Percentiles rank a stretch among this genome's conserved stretches.
Conservation (phyloP, 2,329 filamentous ascomycete genomes). For the Neopestalotiopsis sp. region DNA sequence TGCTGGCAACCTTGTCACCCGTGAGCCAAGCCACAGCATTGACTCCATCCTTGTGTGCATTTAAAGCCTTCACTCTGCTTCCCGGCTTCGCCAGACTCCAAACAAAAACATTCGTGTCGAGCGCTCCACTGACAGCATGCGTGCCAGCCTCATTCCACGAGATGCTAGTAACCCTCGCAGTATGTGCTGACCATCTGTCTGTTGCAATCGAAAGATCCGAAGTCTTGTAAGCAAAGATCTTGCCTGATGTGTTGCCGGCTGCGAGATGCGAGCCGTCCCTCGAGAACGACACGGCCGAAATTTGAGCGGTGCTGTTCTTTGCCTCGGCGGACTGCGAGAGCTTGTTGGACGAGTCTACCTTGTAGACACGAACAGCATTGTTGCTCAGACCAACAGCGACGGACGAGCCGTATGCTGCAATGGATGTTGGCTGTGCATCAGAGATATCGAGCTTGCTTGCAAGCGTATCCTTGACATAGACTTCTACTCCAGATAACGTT, state of each 20-base stretch:
- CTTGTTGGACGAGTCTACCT: slow-evolving; percentile 59
- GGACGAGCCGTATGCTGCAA: slow-evolving; percentile 69
- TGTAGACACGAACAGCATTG: slow-evolving; percentile 78
- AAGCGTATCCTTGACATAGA: slow-evolving; percentile 63
- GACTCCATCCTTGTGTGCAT: slow-evolving; percentile 96
- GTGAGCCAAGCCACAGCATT: slow-evolving; percentile 84
- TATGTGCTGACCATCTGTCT: slow-evolving; percentile 71
- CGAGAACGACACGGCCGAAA: slow-evolving; percentile 86
- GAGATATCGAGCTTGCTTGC: slow-evolving; percentile 63
- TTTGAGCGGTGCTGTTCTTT: slow-evolving; percentile 70
- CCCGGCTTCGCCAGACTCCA: slow-evolving; percentile 89
- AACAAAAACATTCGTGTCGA: slow-evolving; percentile 91
- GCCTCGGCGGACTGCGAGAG: slow-evolving; percentile 62
- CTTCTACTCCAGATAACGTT: slow-evolving; percentile 60
- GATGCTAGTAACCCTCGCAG: slow-evolving; percentile 60
- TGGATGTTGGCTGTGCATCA: slow-evolving; percentile 67
- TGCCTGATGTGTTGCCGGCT: slow-evolving; percentile 81
- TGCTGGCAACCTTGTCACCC: slow-evolving; percentile 72
- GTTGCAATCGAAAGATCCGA: slow-evolving; percentile 69
- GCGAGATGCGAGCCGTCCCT: slow-evolving; percentile 77
- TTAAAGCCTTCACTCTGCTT: slow-evolving; percentile 80
- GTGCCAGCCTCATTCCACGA: slow-evolving; percentile 80
- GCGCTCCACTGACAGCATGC: slow-evolving; percentile 80
- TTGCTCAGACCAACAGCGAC: slow-evolving; percentile 80
- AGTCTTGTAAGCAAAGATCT: slow-evolving; percentile 81